These are phyloP conservation scores for Leptomonas seymouri DNA, from an alignment of 208 protist genomes.

Conservation along the genomic window DNA sequence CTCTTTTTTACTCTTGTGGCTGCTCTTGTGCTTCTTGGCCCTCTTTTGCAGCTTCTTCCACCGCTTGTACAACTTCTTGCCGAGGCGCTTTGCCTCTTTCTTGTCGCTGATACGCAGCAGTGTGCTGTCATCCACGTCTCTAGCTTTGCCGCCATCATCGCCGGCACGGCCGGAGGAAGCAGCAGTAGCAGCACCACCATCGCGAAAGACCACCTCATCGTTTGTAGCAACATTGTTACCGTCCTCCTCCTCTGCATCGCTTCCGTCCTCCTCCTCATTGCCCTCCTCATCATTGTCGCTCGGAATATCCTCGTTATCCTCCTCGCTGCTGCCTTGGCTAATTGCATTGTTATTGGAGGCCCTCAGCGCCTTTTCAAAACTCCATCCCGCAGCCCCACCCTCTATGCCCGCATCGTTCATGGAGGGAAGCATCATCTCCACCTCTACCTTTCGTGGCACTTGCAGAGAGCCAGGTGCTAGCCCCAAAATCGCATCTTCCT, in stretches of 20 bases:
- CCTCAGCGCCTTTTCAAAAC: conserved; percentile 30
- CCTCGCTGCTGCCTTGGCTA: background rate
- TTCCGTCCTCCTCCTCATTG: background rate
- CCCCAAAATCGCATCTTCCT: conserved; percentile 38
- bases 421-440: conserved; percentile 14
- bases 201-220: conserved; percentile 14
- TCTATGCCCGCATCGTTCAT: conserved; percentile 9
- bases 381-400: conserved; percentile 13
- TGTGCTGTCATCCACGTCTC: conserved; percentile 35
- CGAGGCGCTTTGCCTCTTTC: conserved; percentile 58
- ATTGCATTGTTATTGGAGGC: background rate
- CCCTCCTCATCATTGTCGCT: conserved; percentile 3
- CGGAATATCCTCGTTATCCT: background rate
- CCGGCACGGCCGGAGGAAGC: background rate
- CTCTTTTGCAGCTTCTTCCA: conserved; percentile 74
- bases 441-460: background rate
- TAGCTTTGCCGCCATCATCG: background rate
- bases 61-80: conserved; percentile 61
- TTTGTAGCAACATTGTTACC: background rate
- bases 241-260: conserved; percentile 1
- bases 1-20: conserved; percentile 14
- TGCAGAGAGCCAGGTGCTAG: conserved; percentile 16
- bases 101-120: conserved; percentile 52
- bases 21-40: conserved; percentile 30
- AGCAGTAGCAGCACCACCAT: conserved; percentile 9